Evolutionary conservation across 345 rosid genomes (phyloP).

Genomic region (Gossypium sturtianum): DNA sequence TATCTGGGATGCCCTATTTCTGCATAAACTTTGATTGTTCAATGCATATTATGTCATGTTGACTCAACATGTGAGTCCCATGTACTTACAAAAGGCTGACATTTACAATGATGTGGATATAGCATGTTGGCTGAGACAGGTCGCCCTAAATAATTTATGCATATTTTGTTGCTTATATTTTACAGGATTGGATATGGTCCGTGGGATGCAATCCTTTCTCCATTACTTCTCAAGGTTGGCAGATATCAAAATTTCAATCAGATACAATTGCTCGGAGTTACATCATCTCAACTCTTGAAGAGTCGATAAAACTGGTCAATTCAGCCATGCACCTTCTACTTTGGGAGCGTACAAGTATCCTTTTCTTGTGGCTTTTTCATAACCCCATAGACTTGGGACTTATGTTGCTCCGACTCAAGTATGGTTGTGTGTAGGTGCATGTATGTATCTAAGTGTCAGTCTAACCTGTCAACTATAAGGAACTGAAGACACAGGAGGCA

Average conservation of each 20-base stretch:
- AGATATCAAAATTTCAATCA: slow-evolving; percentile 72
- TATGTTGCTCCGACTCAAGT: neutral
- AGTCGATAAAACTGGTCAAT: slow-evolving; percentile 77
- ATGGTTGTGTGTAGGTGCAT: neutral
- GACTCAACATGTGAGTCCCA: neutral
- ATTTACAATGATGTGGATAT: neutral
- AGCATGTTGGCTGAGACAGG: neutral
- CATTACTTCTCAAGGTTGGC: slow-evolving; percentile 87
- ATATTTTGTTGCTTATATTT: slow-evolving; percentile 1
- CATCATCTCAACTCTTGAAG: slow-evolving; percentile 81
- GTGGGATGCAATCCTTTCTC: slow-evolving; percentile 93
- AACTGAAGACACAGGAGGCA: neutral
- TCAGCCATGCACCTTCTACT: slow-evolving; percentile 73
- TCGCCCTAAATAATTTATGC: neutral
- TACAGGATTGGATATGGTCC: slow-evolving; percentile 97
- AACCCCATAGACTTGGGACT: neutral
- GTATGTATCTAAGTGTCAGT: neutral
- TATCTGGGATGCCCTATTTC: neutral
- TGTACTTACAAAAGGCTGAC: neutral
- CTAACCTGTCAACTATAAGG: neutral
- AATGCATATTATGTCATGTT: neutral
- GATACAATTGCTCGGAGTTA: slow-evolving; percentile 94
- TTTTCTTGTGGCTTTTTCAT: slow-evolving; percentile 20
- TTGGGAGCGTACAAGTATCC: slow-evolving; percentile 96
- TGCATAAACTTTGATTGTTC: neutral